Evolutionary conservation across 1,284 basidiomycete species (phyloP).

Genomic region (Sanguinoderma infundibulare): DNA sequence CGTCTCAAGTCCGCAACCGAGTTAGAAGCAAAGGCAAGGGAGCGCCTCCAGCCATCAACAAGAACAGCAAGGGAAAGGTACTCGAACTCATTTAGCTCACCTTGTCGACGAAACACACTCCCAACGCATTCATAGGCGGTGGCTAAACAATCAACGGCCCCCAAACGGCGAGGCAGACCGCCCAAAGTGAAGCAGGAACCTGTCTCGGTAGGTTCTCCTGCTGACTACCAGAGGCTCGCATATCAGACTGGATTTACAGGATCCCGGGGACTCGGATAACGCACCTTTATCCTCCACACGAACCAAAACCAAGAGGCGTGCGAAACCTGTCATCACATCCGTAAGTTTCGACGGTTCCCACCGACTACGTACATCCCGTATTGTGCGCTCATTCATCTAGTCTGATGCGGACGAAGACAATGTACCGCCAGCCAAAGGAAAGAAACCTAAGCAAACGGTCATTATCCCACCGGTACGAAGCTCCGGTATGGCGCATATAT

Average conservation of each 20-base stretch:
- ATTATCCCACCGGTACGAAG: neutral
- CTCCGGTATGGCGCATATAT: neutral
- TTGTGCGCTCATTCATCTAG: neutral
- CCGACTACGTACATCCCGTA: neutral
- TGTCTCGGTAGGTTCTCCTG: neutral
- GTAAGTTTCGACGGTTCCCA: constrained; percentile 1
- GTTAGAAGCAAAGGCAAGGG: neutral
- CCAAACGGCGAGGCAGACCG: constrained; percentile 12
- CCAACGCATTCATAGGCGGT: neutral
- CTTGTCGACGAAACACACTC: neutral
- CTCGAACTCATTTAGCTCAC: neutral
- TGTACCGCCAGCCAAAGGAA: constrained; percentile 6
- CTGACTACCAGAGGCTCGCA: neutral
- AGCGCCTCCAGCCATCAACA: neutral
- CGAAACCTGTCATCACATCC: neutral
- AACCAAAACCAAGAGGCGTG: constrained; percentile 18
- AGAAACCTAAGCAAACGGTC: constrained; percentile 4
- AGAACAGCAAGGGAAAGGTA: constrained; percentile 17
- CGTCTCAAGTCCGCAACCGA: neutral
- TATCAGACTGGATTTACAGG: neutral
- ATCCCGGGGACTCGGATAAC: constrained; percentile 9
- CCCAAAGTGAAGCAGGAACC: neutral
- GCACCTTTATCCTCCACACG: constrained; percentile 7
- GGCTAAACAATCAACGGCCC: neutral
- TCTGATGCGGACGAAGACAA: constrained; percentile 17